These are phyloP conservation scores for Penicillium salamii DNA, from an alignment of 495 filamentous ascomycete species.

Conservation along the genomic window DNA sequence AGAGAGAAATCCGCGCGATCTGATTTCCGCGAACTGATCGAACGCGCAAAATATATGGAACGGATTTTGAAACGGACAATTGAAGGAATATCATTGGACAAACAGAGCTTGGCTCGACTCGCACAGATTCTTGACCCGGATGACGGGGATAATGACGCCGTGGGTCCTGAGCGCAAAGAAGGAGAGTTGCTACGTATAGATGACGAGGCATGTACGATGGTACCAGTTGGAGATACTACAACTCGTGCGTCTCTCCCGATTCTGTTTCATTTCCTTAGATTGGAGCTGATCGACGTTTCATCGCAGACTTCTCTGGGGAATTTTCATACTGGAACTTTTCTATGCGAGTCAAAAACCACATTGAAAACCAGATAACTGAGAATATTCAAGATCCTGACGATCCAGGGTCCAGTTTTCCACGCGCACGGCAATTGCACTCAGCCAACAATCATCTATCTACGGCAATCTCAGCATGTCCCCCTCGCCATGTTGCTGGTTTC, in stretches of 20 bases:
- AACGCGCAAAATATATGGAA: conserved; percentile 29
- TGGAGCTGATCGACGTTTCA: not conserved
- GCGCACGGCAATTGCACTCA: conserved; percentile 29
- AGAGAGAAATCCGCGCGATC: conserved; percentile 7
- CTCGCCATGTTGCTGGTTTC: conserved; percentile 36
- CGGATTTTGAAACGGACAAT: conserved; percentile 21
- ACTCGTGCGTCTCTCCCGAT: conserved; percentile 19
- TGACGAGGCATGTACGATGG: conserved; percentile 28
- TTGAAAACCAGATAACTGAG: conserved; percentile 27
- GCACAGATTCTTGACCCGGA: conserved; percentile 16
- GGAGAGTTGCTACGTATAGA: conserved; percentile 19
- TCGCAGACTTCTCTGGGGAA: conserved; percentile 38
- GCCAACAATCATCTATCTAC: conserved; percentile 21
- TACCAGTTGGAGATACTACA: conserved; percentile 27
- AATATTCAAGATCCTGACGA: conserved; percentile 9
- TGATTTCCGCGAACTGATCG: conserved; percentile 16
- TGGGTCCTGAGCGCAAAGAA: conserved; percentile 15
- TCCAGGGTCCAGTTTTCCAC: conserved; percentile 24
- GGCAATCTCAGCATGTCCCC: conserved; percentile 33
- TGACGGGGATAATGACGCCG: not conserved
- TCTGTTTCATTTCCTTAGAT: not conserved
- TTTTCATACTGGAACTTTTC: conserved; percentile 44
- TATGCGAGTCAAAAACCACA: conserved; percentile 32
- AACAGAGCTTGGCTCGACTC: conserved; percentile 16
- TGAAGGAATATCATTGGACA: conserved; percentile 21